Conservation (phyloP, 306 rosid species). For the Abrus precatorius region DNA sequence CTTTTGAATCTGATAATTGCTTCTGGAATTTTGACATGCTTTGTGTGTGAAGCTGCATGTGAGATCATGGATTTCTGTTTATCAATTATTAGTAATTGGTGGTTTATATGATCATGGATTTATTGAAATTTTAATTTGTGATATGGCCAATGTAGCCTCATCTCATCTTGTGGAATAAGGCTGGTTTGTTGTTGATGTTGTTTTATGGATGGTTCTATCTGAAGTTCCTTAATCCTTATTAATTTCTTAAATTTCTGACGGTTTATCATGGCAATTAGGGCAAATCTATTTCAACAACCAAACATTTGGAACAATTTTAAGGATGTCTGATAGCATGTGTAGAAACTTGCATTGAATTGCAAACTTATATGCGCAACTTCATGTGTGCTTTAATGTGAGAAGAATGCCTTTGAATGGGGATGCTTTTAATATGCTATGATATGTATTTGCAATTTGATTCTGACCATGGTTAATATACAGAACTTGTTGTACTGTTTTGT, state of each 20-base stretch:
- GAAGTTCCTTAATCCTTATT: neutral
- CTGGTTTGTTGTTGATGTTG: slow-evolving; percentile 1
- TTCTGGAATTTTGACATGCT: slow-evolving; percentile 12
- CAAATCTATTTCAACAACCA: neutral
- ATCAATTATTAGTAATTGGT: slow-evolving; percentile 19
- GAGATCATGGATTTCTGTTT: slow-evolving; percentile 48
- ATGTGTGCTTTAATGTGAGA: slow-evolving; percentile 27
- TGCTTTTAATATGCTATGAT: slow-evolving; percentile 5
- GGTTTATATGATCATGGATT: neutral
- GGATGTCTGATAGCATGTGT: neutral
- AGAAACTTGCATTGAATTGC: neutral
- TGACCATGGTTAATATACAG: slow-evolving; percentile 23
- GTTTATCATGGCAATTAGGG: neutral
- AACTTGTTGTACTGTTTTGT: slow-evolving; percentile 31
- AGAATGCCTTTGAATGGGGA: neutral
- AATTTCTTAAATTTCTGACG: neutral
- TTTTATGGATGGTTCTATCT: neutral
- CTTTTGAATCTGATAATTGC: slow-evolving; percentile 36
- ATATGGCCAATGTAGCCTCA: slow-evolving; percentile 2
- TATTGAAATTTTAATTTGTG: slow-evolving; percentile 11
- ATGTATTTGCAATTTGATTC: neutral
- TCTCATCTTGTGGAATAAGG: slow-evolving; percentile 1
- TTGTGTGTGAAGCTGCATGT: slow-evolving; percentile 33
- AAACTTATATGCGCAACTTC: slow-evolving; percentile 1
- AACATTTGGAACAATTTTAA: slow-evolving; percentile 15